Conservation (phyloP, 2,329 filamentous ascomycete genomes). For the Nigrospora sphaerica region DNA sequence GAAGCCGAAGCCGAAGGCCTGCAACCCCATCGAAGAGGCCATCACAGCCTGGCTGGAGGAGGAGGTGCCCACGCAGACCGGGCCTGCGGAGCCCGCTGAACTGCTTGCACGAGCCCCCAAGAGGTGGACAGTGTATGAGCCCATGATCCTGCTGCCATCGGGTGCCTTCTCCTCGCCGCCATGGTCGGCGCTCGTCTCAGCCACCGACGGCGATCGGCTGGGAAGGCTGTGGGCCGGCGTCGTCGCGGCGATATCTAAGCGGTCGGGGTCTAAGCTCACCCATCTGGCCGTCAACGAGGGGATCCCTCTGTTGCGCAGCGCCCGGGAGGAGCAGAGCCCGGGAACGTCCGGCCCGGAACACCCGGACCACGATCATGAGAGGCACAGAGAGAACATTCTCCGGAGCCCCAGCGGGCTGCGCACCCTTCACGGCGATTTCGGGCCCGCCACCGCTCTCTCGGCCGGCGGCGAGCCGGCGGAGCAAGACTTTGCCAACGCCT, state of each 20-base stretch:
- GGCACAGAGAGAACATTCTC: slow-evolving; percentile 56
- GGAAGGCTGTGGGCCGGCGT: slow-evolving; percentile 40
- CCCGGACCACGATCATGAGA: background rate
- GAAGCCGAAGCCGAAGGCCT: slow-evolving; percentile 1
- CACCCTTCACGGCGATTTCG: slow-evolving; percentile 70
- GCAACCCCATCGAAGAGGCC: slow-evolving; percentile 11
- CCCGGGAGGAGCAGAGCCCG: slow-evolving; percentile 2
- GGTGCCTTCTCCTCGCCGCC: slow-evolving; percentile 42
- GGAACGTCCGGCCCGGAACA: background rate
- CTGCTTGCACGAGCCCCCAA: slow-evolving; percentile 41
- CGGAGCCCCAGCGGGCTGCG: slow-evolving; percentile 65
- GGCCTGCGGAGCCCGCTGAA: slow-evolving; percentile 4
- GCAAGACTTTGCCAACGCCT: slow-evolving; percentile 55
- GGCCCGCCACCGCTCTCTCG: slow-evolving; percentile 30
- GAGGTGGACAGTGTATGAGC: slow-evolving; percentile 53
- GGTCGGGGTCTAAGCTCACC: slow-evolving; percentile 36
- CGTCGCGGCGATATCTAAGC: slow-evolving; percentile 35
- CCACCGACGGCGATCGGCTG: background rate
- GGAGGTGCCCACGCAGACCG: slow-evolving; percentile 7
- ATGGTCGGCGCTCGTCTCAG: slow-evolving; percentile 32
- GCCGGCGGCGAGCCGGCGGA: slow-evolving; percentile 13
- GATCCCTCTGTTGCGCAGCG: slow-evolving; percentile 39
- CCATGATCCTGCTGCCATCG: slow-evolving; percentile 52
- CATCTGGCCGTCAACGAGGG: slow-evolving; percentile 56
- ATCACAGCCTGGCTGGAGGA: slow-evolving; percentile 5